These are phyloP conservation scores for Escallonia herrerae DNA, from an alignment of 129 eudicot species.

Conservation along the genomic window DNA sequence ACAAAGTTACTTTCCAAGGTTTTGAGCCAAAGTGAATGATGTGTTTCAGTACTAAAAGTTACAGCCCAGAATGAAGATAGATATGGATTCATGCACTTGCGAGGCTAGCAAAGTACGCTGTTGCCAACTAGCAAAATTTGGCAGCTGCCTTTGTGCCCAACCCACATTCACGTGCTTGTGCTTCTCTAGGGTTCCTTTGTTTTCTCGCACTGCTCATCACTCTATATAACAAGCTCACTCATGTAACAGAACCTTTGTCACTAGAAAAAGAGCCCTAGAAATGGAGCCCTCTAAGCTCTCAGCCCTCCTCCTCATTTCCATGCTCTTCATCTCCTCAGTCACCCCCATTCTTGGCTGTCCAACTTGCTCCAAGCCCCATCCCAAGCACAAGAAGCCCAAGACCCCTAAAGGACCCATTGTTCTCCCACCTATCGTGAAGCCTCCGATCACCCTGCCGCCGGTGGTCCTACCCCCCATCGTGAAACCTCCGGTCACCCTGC, in stretches of 20 bases:
- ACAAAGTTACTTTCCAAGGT: too few relatives aligned
- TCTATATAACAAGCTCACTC: constrained; percentile 25
- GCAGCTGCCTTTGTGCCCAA: constrained; percentile 10
- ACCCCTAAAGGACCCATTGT: constrained; percentile 13
- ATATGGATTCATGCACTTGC: constrained; percentile 11
- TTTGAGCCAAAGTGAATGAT: too few relatives aligned
- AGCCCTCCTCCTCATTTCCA: constrained; percentile 63
- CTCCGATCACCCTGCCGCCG: constrained; percentile 17
- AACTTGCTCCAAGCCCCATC: constrained; percentile 34
- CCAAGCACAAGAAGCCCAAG: constrained; percentile 12
- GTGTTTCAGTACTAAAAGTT: too few relatives aligned
- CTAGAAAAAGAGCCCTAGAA: neutral
- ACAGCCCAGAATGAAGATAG: neutral
- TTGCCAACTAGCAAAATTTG: constrained; percentile 42
- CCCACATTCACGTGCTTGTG: constrained; percentile 29
- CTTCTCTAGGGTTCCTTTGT: constrained; percentile 23
- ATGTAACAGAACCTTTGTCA: constrained; percentile 7
- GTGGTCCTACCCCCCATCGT: constrained; percentile 7
- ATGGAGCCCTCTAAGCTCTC: constrained; percentile 53
- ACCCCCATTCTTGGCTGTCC: constrained; percentile 60
- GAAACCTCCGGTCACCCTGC: constrained; percentile 27
- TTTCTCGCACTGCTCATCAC: constrained; percentile 4
- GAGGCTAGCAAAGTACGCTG: neutral
- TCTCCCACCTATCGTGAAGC: constrained; percentile 13
- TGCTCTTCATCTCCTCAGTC: constrained; percentile 56